phyloP scores from a whole-genome alignment of 2,329 filamentous ascomycete genomes.

The Ceratocystis colombiana region DNA sequence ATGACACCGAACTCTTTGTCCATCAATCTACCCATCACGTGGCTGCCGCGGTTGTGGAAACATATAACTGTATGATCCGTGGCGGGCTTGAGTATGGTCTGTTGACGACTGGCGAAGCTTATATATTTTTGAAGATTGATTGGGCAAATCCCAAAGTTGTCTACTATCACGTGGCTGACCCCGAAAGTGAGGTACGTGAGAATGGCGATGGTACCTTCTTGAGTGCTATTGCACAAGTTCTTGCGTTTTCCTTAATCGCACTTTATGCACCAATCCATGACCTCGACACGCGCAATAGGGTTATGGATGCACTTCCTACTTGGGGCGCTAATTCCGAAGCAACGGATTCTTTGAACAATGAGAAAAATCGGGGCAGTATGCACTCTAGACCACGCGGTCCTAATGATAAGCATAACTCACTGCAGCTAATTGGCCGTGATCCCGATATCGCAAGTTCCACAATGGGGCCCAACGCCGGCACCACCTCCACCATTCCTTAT shows the following conservation, averaged over 20 bases:
- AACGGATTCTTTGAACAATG: too few species aligned
- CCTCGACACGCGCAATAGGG: too few species aligned
- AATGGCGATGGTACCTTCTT: background rate
- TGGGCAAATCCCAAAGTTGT: conserved; percentile 25
- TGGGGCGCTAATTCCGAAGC: too few species aligned
- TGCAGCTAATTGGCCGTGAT: too few species aligned
- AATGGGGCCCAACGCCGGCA: too few species aligned
- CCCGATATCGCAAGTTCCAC: too few species aligned
- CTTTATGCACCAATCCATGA: too few species aligned
- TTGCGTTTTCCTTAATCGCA: background rate
- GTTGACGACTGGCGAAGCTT: conserved; percentile 37
- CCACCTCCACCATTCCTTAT: too few species aligned
- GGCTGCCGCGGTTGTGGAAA: conserved; percentile 31
- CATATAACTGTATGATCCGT: conserved; percentile 43
- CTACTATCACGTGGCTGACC: conserved; percentile 3
- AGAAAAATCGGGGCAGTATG: too few species aligned
- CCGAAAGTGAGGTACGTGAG: background rate
- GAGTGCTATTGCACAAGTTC: conserved; percentile 1
- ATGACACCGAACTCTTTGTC: conserved; percentile 24
- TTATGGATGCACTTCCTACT: too few species aligned
- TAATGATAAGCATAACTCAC: too few species aligned
- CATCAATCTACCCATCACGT: conserved; percentile 32
- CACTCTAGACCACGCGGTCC: too few species aligned
- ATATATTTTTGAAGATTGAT: conserved; percentile 37
- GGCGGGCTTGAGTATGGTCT: conserved; percentile 37